phyloP scores from a whole-genome alignment of 768 basidiomycete genomes.

The Sporobolomyces pararoseus region DNA sequence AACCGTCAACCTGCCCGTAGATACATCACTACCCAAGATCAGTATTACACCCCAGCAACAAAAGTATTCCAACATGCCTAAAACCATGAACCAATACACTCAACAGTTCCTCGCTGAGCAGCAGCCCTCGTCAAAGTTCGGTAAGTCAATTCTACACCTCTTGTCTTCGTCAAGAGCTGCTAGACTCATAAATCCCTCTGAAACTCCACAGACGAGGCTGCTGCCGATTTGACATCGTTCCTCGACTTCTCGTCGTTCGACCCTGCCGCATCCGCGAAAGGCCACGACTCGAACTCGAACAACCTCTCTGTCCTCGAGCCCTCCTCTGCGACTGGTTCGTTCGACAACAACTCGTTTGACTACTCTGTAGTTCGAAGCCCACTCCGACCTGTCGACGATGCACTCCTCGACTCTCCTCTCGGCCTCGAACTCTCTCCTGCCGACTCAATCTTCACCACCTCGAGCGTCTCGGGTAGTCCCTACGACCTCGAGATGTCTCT shows the following conservation, averaged over 20 bases:
- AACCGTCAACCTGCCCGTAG: neutral
- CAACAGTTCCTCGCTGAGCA: neutral
- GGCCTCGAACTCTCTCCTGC: constrained; percentile 37
- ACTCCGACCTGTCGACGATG: constrained; percentile 35
- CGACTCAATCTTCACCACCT: constrained; percentile 16
- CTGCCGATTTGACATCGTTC: constrained; percentile 36
- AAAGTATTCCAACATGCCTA: neutral
- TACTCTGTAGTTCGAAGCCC: neutral
- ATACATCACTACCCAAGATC: neutral
- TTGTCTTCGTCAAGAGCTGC: too few relatives aligned
- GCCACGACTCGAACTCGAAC: neutral
- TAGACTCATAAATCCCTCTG: too few relatives aligned
- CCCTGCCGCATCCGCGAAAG: neutral
- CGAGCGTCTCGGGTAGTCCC: constrained; percentile 29
- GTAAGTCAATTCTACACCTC: neutral
- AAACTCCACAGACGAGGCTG: constrained; percentile 17
- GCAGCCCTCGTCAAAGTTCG: constrained; percentile 20
- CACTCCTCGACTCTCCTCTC: constrained; percentile 41
- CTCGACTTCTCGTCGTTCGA: constrained; percentile 37
- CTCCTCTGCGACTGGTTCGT: neutral
- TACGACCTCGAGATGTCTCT: constrained; percentile 37
- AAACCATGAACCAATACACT: constrained; percentile 31
- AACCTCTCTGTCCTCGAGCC: constrained; percentile 5
- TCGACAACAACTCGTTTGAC: constrained; percentile 15
- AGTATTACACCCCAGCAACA: neutral